A percentile compares a stretch with the other conserved stretches of the same genome.
These are phyloP conservation scores for Sambucus nigra DNA, from an alignment of 129 eudicot species.

Conservation along the genomic window DNA sequence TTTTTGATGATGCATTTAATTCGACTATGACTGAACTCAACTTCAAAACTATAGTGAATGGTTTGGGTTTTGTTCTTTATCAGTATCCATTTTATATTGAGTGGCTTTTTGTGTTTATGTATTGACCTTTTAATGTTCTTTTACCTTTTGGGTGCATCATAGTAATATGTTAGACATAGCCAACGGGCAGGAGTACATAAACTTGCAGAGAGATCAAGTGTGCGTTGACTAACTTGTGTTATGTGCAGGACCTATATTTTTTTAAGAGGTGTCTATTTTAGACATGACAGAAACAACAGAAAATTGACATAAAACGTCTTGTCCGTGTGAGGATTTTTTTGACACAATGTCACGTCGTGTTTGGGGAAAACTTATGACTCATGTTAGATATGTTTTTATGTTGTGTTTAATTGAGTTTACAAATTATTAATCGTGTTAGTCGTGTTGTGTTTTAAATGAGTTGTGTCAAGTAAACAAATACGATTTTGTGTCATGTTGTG, in stretches of 20 bases:
- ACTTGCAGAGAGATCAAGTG: neutral
- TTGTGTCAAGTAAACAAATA: too few relatives aligned
- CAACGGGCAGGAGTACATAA: neutral
- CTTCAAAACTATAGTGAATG: conserved; percentile 95
- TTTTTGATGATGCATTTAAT: conserved; percentile 89
- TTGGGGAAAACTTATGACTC: too few relatives aligned
- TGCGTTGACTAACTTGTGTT: neutral
- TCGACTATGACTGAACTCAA: conserved; percentile 90
- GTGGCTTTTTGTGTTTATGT: conserved; percentile 7
- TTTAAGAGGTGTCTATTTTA: too few relatives aligned
- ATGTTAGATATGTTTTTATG: too few relatives aligned
- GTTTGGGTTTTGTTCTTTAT: conserved; percentile 83
- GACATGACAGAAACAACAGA: too few relatives aligned
- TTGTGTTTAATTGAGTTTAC: too few relatives aligned
- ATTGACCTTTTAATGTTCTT: neutral
- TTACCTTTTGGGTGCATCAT: neutral
- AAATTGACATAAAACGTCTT: neutral
- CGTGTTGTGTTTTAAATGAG: too few relatives aligned
- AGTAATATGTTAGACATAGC: neutral
- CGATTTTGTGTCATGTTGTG: too few relatives aligned
- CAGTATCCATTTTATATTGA: conserved; percentile 82
- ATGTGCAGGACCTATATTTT: too few relatives aligned
- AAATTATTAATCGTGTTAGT: too few relatives aligned
- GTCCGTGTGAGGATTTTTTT: too few relatives aligned
- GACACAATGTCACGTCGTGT: too few relatives aligned